Evolutionary conservation across 148 eudicot species (phyloP), one percentile per base, ranked within the genome.

Genomic region (Rhododendron mucronatum): DNA sequence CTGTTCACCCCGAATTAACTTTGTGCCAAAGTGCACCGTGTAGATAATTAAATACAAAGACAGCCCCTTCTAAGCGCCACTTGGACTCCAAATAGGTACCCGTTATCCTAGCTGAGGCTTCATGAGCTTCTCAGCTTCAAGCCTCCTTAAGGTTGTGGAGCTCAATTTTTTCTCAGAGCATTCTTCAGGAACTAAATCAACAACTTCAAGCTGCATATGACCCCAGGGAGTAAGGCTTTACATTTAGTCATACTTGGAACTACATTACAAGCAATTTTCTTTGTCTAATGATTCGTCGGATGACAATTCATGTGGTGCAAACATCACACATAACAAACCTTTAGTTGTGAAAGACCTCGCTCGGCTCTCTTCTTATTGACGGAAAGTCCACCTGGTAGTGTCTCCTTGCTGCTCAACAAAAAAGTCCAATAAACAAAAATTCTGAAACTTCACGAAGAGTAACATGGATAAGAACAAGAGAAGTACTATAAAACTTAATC

Each of bases 311-410:
- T 30, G 20, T 37, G 61, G 28, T 47, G 6, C 35, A 23, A 15
- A 41, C 13, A n/a, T 59, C 45, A 67, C 69, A 30, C 28, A 26
- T 5, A 71, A 79, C 65, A 79, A 51, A 95, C 99, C 99, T 96
- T 95, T 53, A 96, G 90, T 82, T 95, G 94, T 8, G 95, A 88
- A 51, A 96, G 89, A 82, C 94, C 96, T 88, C 93, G 91, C 88
- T 96, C 97, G 15, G 91, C 92, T 90, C 99, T 93, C 92, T 90
- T 96, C 85, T 90, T 92, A 80, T 96, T 96, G 44, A 96, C 99
- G 33, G 98, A 95, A 39, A 90, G 69, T 81, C 99, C 99, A 44
- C 99, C 99, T 1, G 95, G 90, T 84, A 89, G 76, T n/a, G 99
- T 96, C 92, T 96, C 99, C 92, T 94, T 94, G 93, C 99, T 96